Conservation (phyloP, 2,329 filamentous ascomycete genomes). For the Hypoxylon sp. region DNA sequence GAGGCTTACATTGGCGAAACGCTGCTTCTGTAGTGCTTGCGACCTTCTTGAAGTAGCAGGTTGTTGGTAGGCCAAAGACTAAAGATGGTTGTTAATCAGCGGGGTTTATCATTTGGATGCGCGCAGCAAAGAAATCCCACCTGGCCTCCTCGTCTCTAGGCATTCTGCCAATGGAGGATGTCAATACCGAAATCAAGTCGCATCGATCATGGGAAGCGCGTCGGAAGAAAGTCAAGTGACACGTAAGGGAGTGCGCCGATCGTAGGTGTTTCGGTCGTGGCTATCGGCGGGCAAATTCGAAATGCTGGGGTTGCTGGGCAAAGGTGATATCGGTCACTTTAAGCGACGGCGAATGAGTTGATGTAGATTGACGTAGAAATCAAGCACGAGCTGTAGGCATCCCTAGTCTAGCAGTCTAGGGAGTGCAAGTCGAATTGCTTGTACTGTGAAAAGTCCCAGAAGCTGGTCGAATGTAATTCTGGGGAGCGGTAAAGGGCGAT, state of each 20-base stretch:
- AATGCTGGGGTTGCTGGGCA: conserved; percentile 14
- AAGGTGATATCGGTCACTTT: conserved; percentile 14
- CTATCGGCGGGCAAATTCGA: conserved; percentile 16
- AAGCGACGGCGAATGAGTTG: conserved; percentile 10
- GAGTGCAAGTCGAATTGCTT: conserved; percentile 20
- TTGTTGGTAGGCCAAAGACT: conserved; percentile 77
- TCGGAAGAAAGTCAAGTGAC: conserved; percentile 35
- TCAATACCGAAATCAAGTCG: conserved; percentile 50
- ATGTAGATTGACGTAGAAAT: conserved; percentile 14
- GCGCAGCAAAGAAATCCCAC: conserved; percentile 57
- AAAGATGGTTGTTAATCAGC: conserved; percentile 43
- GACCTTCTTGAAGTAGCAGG: conserved; percentile 71
- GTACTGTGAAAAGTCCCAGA: conserved; percentile 14
- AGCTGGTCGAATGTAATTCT: conserved; percentile 8
- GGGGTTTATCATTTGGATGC: conserved; percentile 29
- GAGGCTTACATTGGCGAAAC: conserved; percentile 74
- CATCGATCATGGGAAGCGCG: conserved; percentile 47
- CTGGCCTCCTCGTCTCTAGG: conserved; percentile 68
- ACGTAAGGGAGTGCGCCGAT: conserved; percentile 35
- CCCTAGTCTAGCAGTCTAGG: not conserved
- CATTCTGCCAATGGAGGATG: conserved; percentile 61
- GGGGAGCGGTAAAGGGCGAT: conserved; percentile 15
- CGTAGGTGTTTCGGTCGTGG: conserved; percentile 29
- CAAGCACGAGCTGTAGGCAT: conserved; percentile 1
- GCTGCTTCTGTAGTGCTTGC: conserved; percentile 77